Base-by-base conservation (phyloP, 1,284 basidiomycete species). In the Leccinum cinnamomeum region DNA sequence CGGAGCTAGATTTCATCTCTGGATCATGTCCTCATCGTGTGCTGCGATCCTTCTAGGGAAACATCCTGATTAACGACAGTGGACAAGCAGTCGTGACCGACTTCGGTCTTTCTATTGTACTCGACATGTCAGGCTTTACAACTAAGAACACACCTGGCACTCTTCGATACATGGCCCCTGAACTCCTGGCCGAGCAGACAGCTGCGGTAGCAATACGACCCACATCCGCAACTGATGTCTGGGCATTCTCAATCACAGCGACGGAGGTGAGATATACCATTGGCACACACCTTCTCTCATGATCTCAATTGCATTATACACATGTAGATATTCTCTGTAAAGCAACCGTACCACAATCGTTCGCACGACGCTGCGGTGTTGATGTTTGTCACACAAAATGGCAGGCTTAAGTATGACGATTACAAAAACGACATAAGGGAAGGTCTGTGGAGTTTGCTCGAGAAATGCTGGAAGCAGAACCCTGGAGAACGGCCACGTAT, bases 41-140 rank as follows among this genome's bases (percentile, higher is more conserved):
- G 10, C 20, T 35, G 33, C 16, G 20, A 48, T 35, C 8, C 5
- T 46, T 30, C 37, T 46, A 73, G 72, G 67, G 65, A 48, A 76
- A 75, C 44, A 62, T 77, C 30, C 54, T 75, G 1, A 62, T 77
- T 5, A 57, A 35, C 51, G 67, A 75, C 28, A 30, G 16, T 28
- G 65, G 66, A 23, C 59, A 68, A 60, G 74, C 72, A 8, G 63
- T 67, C 41, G 58, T 75, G 54, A 60, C 69, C 7, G 75, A 76
- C 56, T 75, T 77, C 50, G 74, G 75, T n/a, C 65, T 76, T 51
- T 75, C 75, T 2, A 62, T 65, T 51, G 62, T 75, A 10, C 41
- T 73, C 28, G 72, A 75, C 41, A 67, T 63, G 59, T 64, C 73
- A 44, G 73, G 72, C 7, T 73, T 73, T 53, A 75, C 72, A 14